phyloP scores from a whole-genome alignment of 192 early-diverging fungal genomes.

The Spinellus fusiger region DNA sequence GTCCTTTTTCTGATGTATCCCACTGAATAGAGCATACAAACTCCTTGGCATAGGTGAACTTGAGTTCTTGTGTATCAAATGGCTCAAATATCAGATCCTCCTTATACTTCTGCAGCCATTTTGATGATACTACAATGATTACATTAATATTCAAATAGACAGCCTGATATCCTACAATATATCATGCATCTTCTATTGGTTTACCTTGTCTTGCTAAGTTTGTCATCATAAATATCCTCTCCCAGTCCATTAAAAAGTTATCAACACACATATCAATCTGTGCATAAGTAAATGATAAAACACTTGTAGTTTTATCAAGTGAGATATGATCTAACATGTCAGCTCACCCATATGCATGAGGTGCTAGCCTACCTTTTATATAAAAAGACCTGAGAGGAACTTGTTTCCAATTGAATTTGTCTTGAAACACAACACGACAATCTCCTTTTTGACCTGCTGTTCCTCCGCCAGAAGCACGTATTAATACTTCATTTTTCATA shows the following conservation, averaged over 20 bases:
- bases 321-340: constrained; percentile 27
- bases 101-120: constrained; percentile 27
- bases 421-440: constrained; percentile 31
- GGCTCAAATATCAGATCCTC: constrained; percentile 28
- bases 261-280: constrained; percentile 27
- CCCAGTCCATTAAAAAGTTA: constrained; percentile 31
- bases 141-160: background rate
- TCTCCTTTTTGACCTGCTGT: constrained; percentile 17
- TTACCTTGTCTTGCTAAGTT: constrained; percentile 31
- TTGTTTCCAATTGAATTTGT: constrained; percentile 18
- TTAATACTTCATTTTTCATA: constrained; percentile 22
- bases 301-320: constrained; percentile 19
- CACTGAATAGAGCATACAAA: constrained; percentile 27
- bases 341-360: background rate
- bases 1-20: constrained; percentile 11
- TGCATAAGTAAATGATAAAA: constrained; percentile 33
- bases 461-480: constrained; percentile 31
- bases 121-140: constrained; percentile 18
- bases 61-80: constrained; percentile 24
- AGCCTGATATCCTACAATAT: background rate
- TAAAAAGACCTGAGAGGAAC: constrained; percentile 11
- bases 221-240: constrained; percentile 34
- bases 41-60: constrained; percentile 27
- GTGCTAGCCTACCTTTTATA: constrained; percentile 4
- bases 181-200: background rate